phyloP scores from a whole-genome alignment of 2,329 filamentous ascomycete genomes.

The Phialemonium atrogriseum region DNA sequence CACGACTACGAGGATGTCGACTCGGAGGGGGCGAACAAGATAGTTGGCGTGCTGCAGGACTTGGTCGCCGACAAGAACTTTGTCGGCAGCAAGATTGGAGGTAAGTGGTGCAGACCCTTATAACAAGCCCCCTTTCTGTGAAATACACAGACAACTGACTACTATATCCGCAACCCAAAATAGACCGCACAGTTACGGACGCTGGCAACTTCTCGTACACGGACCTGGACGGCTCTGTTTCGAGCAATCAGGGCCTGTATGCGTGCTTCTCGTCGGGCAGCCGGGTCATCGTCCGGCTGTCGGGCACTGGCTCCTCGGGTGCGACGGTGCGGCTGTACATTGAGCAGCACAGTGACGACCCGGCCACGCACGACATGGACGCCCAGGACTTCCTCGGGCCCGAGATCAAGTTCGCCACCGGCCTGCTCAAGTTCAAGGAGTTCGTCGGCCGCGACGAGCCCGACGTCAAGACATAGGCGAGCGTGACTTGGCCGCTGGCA shows the following conservation, averaged over 20 bases:
- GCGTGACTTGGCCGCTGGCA: too few species aligned
- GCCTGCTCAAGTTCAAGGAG: slow-evolving; percentile 87
- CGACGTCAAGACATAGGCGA: slow-evolving; percentile 96
- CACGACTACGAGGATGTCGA: slow-evolving; percentile 98
- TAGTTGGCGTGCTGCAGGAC: slow-evolving; percentile 71
- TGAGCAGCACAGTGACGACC: slow-evolving; percentile 85
- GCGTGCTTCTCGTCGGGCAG: slow-evolving; percentile 91
- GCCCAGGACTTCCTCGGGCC: slow-evolving; percentile 92
- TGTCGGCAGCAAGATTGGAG: slow-evolving; percentile 72
- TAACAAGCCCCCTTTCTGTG: slow-evolving; percentile 2
- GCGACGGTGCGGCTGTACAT: slow-evolving; percentile 96
- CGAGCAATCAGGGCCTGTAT: slow-evolving; percentile 92
- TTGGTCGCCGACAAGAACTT: slow-evolving; percentile 69
- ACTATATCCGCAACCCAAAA: too few species aligned
- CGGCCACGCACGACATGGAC: slow-evolving; percentile 68
- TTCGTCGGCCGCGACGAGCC: slow-evolving; percentile 87
- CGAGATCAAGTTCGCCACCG: slow-evolving; percentile 77
- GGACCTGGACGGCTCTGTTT: slow-evolving; percentile 93
- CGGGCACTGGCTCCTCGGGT: slow-evolving; percentile 88
- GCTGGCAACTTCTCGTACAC: slow-evolving; percentile 98
- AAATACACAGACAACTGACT: too few species aligned
- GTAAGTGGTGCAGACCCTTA: slow-evolving; percentile 30
- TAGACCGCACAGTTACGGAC: slow-evolving; percentile 73
- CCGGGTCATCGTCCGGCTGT: slow-evolving; percentile 89
- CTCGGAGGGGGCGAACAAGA: slow-evolving; percentile 81